Conservation (phyloP, 371 early-diverging fungal species). For the Mucor saturninus region DNA sequence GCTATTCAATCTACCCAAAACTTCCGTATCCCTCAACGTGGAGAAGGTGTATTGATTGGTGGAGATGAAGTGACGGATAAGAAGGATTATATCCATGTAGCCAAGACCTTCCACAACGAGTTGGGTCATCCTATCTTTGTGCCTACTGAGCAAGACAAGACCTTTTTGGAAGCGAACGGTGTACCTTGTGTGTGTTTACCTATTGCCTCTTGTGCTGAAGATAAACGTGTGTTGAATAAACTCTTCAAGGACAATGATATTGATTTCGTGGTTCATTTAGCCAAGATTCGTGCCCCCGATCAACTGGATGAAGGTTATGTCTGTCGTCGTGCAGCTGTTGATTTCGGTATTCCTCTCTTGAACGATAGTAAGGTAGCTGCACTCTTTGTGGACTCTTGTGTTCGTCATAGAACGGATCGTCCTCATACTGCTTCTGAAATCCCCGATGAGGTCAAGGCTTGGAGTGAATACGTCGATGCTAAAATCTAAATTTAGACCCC, state of each 20-base stretch:
- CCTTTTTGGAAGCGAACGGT: slow-evolving; percentile 47
- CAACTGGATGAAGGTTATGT: slow-evolving; percentile 72
- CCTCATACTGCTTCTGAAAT: slow-evolving; percentile 30
- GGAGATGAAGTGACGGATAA: slow-evolving; percentile 75
- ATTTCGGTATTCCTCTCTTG: slow-evolving; percentile 85
- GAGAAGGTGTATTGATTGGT: slow-evolving; percentile 72
- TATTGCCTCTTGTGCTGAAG: slow-evolving; percentile 41
- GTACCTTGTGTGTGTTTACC: slow-evolving; percentile 55
- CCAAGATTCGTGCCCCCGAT: slow-evolving; percentile 69
- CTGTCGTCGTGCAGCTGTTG: slow-evolving; percentile 86
- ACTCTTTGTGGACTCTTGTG: slow-evolving; percentile 80
- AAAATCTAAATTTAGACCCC: slow-evolving; percentile 33
- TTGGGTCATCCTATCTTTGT: slow-evolving; percentile 76
- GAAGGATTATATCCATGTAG: slow-evolving; percentile 72
- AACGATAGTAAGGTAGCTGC: slow-evolving; percentile 84
- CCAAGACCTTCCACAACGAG: slow-evolving; percentile 56
- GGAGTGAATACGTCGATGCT: slow-evolving; percentile 64
- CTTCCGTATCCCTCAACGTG: slow-evolving; percentile 75
- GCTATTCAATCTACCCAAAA: slow-evolving; percentile 85
- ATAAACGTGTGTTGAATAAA: slow-evolving; percentile 61
- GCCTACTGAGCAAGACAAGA: slow-evolving; percentile 64
- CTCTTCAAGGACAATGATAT: slow-evolving; percentile 66
- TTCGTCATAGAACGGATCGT: slow-evolving; percentile 47
- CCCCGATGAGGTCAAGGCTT: slow-evolving; percentile 67
- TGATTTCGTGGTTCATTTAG: slow-evolving; percentile 78